Conservation (phyloP, 768 basidiomycete genomes). For the Leucosporidium scottii region DNA sequence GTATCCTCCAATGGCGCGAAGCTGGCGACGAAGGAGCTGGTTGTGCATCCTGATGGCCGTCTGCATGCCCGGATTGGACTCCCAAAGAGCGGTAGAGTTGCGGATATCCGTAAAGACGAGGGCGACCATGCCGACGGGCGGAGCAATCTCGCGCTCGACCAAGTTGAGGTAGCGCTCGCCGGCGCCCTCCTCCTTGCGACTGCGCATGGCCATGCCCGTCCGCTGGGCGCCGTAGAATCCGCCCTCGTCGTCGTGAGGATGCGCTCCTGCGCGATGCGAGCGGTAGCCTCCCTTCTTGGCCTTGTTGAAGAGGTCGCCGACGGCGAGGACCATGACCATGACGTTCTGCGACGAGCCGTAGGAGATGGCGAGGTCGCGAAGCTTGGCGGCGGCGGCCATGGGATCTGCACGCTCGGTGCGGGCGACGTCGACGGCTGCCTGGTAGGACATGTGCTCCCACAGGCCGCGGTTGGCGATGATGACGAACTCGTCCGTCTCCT, state of each 20-base stretch:
- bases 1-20: constrained; percentile 88
- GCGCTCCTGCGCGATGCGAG: constrained; percentile 29
- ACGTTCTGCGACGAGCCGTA: constrained; percentile 88
- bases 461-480: constrained; percentile 88
- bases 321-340: constrained; percentile 95
- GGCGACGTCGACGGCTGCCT: constrained; percentile 94
- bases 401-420: constrained; percentile 62
- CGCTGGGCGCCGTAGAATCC: constrained; percentile 46
- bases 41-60: constrained; percentile 89
- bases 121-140: constrained; percentile 79
- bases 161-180: constrained; percentile 44
- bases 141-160: constrained; percentile 67
- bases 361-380: constrained; percentile 92
- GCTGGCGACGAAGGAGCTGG: constrained; percentile 68
- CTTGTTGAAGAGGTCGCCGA: constrained; percentile 64
- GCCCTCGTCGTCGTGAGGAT: constrained; percentile 45
- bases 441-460: constrained; percentile 90
- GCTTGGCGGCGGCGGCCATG: constrained; percentile 90
- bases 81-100: constrained; percentile 95
- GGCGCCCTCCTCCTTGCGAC: constrained; percentile 21
- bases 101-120: constrained; percentile 97
- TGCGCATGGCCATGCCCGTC: constrained; percentile 36
- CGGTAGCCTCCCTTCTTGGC: constrained; percentile 25
- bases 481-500: constrained; percentile 86
- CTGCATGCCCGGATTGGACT: constrained; percentile 89